Evolutionary conservation across 2,329 filamentous ascomycete species (phyloP).

Genomic region (Sordariomycetes sp.): DNA sequence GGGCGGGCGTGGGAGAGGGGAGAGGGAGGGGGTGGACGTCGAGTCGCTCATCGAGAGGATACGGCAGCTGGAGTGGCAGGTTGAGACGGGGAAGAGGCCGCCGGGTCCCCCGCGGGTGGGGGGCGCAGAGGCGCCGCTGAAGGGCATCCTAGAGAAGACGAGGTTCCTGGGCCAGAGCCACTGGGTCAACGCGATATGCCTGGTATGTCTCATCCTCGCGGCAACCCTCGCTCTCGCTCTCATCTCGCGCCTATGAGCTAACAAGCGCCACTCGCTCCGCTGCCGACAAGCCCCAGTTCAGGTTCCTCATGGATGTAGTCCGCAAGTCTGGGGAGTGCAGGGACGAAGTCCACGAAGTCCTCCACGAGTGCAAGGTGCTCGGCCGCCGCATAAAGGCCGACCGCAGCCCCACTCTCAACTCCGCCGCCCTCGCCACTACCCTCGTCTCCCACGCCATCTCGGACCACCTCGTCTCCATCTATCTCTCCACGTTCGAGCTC

Average conservation of each 20-base stretch:
- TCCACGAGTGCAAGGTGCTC: conserved; percentile 33
- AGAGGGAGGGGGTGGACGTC: background rate
- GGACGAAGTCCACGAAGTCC: background rate
- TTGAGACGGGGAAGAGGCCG: background rate
- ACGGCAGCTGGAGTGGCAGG: background rate
- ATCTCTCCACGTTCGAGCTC: conserved; percentile 32
- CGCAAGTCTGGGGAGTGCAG: background rate
- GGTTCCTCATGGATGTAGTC: background rate
- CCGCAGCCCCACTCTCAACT: conserved; percentile 31
- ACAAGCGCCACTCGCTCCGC: too few species aligned
- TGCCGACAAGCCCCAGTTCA: background rate
- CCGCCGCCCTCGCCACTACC: conserved; percentile 29
- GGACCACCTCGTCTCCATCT: conserved; percentile 32
- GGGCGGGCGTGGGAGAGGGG: background rate
- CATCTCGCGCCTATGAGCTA: too few species aligned
- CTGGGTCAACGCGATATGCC: background rate
- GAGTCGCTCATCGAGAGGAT: background rate
- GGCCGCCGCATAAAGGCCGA: conserved; percentile 36
- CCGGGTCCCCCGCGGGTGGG: background rate
- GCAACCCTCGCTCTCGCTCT: background rate
- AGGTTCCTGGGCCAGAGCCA: conserved; percentile 4
- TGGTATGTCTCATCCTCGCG: background rate
- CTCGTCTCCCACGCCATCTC: conserved; percentile 20
- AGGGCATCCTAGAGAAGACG: conserved; percentile 2
- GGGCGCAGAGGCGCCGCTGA: background rate